phyloP scores from a whole-genome alignment of 176 grass and related monocot genomes.

The Poa annua region DNA sequence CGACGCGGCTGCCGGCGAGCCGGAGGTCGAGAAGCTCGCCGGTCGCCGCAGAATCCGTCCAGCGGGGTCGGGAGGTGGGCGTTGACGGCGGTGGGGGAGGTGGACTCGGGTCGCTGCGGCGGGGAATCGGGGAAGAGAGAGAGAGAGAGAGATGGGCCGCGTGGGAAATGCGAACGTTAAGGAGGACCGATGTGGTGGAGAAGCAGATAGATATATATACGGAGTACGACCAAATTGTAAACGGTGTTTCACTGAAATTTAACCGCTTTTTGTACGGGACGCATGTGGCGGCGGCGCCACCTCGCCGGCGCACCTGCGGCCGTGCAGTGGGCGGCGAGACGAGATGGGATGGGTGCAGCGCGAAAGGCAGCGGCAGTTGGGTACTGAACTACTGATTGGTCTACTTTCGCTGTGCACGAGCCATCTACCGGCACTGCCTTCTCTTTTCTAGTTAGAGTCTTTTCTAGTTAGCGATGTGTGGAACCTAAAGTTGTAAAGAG shows the following conservation, averaged over 20 bases:
- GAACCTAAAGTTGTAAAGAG: neutral
- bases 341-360: neutral
- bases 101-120: neutral
- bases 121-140: conserved; percentile 19
- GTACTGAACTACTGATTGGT: neutral
- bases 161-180: conserved; percentile 57
- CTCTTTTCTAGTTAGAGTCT: neutral
- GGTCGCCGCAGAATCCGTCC: neutral
- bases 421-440: neutral
- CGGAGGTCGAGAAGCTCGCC: conserved; percentile 41
- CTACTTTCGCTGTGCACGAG: neutral
- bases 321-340: neutral
- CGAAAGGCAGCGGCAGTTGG: neutral
- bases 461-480: neutral
- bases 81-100: neutral
- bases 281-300: neutral
- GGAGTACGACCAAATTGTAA: neutral
- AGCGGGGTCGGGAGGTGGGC: neutral
- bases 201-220: neutral
- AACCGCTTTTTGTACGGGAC: conserved; percentile 26
- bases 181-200: neutral
- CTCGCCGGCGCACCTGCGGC: conserved; percentile 31
- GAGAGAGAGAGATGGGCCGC: neutral
- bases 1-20: conserved; percentile 6
- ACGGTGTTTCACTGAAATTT: neutral